These are phyloP conservation scores for Tetraselmis chui DNA, from an alignment of 139 green algal species.

Conservation along the genomic window DNA sequence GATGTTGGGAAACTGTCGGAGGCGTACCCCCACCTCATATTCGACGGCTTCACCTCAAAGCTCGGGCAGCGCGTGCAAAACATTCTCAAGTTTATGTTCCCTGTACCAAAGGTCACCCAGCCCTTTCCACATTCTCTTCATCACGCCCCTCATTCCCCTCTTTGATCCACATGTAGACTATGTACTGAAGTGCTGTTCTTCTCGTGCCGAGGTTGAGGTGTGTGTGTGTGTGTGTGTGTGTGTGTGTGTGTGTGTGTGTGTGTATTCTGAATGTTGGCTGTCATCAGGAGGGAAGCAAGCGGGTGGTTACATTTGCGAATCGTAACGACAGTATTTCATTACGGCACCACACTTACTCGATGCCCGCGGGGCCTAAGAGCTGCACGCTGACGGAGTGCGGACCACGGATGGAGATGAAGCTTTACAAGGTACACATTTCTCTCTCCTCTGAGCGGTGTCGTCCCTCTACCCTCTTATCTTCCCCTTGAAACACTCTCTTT, in stretches of 20 bases:
- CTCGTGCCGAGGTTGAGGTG: too few relatives aligned
- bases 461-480: too few relatives aligned
- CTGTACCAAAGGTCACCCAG: slow-evolving; percentile 82
- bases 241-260: too few relatives aligned
- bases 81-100: slow-evolving; percentile 96
- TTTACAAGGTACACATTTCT: slow-evolving; percentile 51
- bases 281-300: slow-evolving; percentile 72
- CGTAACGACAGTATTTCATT: slow-evolving; percentile 88
- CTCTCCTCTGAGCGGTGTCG: too few relatives aligned
- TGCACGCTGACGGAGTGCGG: slow-evolving; percentile 70
- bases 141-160: too few relatives aligned
- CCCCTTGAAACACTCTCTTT: too few relatives aligned
- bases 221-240: too few relatives aligned
- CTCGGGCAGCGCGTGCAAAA: slow-evolving; percentile 73
- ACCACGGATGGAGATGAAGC: slow-evolving; percentile 81
- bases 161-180: too few relatives aligned
- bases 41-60: slow-evolving; percentile 82
- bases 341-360: slow-evolving; percentile 79
- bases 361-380: slow-evolving; percentile 63
- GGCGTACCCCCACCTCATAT: slow-evolving; percentile 89
- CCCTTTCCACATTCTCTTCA: too few relatives aligned
- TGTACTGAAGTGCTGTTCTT: too few relatives aligned
- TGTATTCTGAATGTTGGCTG: too few relatives aligned
- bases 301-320: slow-evolving; percentile 82
- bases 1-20: slow-evolving; percentile 91